Percentiles rank a stretch among this genome's conserved stretches.
Evolutionary conservation across 768 basidiomycete species (phyloP).

Genomic region (Boletus pseudo-olivaceus): DNA sequence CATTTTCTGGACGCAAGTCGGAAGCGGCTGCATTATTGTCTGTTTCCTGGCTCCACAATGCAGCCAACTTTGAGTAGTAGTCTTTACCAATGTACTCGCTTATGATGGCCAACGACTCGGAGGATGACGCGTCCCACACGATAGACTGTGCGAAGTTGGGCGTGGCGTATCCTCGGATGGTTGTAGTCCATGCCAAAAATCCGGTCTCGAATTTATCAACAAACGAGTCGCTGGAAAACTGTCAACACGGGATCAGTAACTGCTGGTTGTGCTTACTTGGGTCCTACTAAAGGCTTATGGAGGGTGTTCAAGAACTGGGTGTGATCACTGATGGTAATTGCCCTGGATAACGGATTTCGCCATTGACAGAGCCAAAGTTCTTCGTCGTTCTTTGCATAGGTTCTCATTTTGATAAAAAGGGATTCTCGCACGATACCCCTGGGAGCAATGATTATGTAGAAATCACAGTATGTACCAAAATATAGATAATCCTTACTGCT

Average conservation of each 20-base stretch:
- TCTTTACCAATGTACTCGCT: conserved; percentile 41
- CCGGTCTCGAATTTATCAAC: conserved; percentile 76
- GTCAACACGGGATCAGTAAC: background rate
- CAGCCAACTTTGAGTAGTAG: conserved; percentile 59
- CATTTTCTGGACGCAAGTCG: conserved; percentile 56
- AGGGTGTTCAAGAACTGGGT: conserved; percentile 48
- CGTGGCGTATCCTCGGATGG: conserved; percentile 57
- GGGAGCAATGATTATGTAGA: background rate
- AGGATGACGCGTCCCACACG: conserved; percentile 55
- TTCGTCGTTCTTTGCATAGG: conserved; percentile 57
- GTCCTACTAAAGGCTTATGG: conserved; percentile 35
- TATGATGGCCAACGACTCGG: conserved; percentile 50
- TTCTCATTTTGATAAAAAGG: conserved; percentile 71
- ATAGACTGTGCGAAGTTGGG: conserved; percentile 30
- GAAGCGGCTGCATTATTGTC: conserved; percentile 47
- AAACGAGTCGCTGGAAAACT: conserved; percentile 43
- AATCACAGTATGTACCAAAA: background rate
- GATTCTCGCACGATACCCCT: conserved; percentile 68
- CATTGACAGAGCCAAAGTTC: conserved; percentile 76
- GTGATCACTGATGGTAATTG: conserved; percentile 46
- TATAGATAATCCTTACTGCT: conserved; percentile 44
- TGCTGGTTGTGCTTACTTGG: conserved; percentile 31
- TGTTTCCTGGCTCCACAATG: conserved; percentile 81
- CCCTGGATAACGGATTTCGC: conserved; percentile 55
- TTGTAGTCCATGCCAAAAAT: conserved; percentile 70